Conservation (phyloP, 1,284 basidiomycete genomes). For the Pyrrhoderma noxium region DNA sequence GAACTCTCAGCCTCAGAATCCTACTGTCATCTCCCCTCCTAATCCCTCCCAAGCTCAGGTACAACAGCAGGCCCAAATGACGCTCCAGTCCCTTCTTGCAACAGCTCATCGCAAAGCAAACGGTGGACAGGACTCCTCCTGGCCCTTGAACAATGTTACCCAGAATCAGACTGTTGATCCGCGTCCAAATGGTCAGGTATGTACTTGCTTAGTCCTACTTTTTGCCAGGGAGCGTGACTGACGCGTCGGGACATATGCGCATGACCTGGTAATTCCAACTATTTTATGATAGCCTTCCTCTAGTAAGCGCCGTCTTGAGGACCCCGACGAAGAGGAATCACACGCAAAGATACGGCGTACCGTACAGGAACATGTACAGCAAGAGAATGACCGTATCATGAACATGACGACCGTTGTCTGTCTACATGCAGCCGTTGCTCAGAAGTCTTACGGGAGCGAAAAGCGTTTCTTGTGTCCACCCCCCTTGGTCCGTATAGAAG, state of each 20-base stretch:
- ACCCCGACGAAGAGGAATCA: conserved; percentile 57
- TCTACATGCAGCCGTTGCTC: conserved; percentile 81
- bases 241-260: conserved; percentile 12
- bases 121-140: conserved; percentile 23
- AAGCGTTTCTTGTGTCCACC: conserved; percentile 89
- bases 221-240: conserved; percentile 1
- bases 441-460: conserved; percentile 89
- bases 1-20: background rate
- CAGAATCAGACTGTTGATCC: background rate
- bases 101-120: conserved; percentile 10
- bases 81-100: conserved; percentile 18
- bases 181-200: conserved; percentile 15
- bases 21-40: background rate
- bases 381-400: conserved; percentile 60
- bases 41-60: conserved; percentile 3
- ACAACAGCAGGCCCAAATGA: conserved; percentile 17
- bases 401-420: conserved; percentile 87
- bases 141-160: conserved; percentile 10
- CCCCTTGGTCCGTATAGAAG: conserved; percentile 81
- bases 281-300: conserved; percentile 32
- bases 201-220: conserved; percentile 1
- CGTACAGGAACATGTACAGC: conserved; percentile 65
- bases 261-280: background rate
- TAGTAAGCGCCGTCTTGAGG: conserved; percentile 69
- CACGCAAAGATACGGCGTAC: conserved; percentile 75